A percentile compares a stretch with the other conserved stretches of the same genome.
phyloP scores from a whole-genome alignment of 1,284 basidiomycete genomes.

The Rhodotorula sp. region DNA sequence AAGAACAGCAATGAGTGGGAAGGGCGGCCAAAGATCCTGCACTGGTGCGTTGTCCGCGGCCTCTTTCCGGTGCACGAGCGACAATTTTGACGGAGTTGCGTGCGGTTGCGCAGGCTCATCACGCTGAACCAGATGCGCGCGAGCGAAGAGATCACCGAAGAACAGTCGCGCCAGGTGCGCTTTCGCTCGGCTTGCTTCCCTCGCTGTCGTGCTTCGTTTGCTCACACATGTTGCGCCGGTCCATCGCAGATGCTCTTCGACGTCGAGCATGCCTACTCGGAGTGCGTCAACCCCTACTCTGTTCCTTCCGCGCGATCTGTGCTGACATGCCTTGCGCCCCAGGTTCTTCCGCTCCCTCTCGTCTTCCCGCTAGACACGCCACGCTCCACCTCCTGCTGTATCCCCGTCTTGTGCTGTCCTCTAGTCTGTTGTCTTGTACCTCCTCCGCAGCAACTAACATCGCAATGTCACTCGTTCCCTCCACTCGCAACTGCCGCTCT shows the following conservation, averaged over 20 bases:
- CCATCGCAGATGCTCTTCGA: slow-evolving; percentile 90
- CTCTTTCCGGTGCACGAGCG: background rate
- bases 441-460: background rate
- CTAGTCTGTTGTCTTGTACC: too few relatives aligned
- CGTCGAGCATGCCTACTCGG: slow-evolving; percentile 93
- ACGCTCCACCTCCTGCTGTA: background rate
- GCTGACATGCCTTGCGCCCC: background rate
- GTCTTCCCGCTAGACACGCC: slow-evolving; percentile 4
- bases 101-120: slow-evolving; percentile 69
- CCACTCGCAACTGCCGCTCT: background rate
- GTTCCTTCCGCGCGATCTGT: background rate
- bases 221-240: too few relatives aligned
- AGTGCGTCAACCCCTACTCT: slow-evolving; percentile 65
- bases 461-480: background rate
- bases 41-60: slow-evolving; percentile 65
- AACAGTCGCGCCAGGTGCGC: slow-evolving; percentile 84
- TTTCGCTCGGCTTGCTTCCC: background rate
- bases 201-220: background rate
- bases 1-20: slow-evolving; percentile 93
- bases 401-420: background rate
- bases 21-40: slow-evolving; percentile 86
- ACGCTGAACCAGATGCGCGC: slow-evolving; percentile 96
- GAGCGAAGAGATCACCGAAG: slow-evolving; percentile 92
- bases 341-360: slow-evolving; percentile 42
- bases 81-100: too few relatives aligned